Base-by-base conservation (phyloP, 1,284 basidiomycete species). In the Clitocybe nebularis region DNA sequence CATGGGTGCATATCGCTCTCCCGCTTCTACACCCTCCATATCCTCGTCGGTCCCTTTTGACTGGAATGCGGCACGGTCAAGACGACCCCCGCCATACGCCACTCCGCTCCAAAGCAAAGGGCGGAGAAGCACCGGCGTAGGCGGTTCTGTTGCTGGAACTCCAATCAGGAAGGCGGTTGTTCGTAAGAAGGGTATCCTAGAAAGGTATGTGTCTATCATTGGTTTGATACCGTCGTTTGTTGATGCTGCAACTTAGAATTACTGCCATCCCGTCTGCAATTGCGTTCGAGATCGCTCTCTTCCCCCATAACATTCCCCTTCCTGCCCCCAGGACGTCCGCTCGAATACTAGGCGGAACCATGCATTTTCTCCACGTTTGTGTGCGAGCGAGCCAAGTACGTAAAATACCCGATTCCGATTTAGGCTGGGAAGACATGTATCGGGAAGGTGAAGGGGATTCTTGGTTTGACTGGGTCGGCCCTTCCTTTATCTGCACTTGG, bases 381-480 rank as follows among this genome's bases (percentile, higher is more conserved):
- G 67, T 84, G 24, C 72, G 85, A 46, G 63, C 85, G 24, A 71
- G 72, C 44, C 75, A 81, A 49, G 64, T 78, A 39, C 71, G 75
- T 19, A 63, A 67, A 19, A 66, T 79, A 1, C 72, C 73, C 2
- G 81, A 84, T 46, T 77, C 81, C 5, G 83, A 88, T 48, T 53
- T 79, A 17, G 81, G 79, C 4, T 89, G 85, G 84, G 84, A 88
- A 52, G 80, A 85, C 56, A 77, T 87, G 67, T 80, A 83, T 47
- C 72, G 70, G 48, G 82, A 84, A 56, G 76, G 66, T 41, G 72
- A 77, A 53, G 72, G 72, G 19, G 64, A 68, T n/a, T 68, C 78
- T 4, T 89, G 85, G 85, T 81, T 88, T 48, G 80, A 87, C 62
- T 89, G 85, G 87, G 87, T 87, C 38, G 49, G 79, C 14, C 3